Base-by-base conservation (phyloP, 2,329 filamentous ascomycete genomes). In the Colletotrichum tofieldiae region DNA sequence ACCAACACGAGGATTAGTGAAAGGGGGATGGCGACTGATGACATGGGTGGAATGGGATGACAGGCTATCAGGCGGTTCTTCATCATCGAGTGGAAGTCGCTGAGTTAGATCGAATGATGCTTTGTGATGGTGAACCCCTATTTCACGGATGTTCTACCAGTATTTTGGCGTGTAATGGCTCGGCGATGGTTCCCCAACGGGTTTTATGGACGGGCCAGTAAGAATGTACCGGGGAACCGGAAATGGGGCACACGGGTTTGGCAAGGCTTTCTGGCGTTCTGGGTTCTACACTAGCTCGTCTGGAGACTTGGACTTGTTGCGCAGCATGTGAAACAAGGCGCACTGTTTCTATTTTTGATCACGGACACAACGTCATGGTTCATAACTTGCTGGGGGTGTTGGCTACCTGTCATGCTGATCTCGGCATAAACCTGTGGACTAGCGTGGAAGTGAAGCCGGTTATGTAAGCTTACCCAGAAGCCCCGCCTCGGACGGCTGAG, bases 261-360 rank as follows among this genome's bases (percentile, higher is more conserved):
- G 41, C 45, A 51, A 62, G 59, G 59, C 43, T 32, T 62, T 39
- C 20, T 39, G 59, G 59, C 12, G n/a, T 37, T 51, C 43, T 56
- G 35, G 54, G 20, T 39, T 54, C 35, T 35, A 8, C 5, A 35
- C 8, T 49, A 20, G 43, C 18, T 54, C 41, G 55, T 32, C 26
- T 20, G 8, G 39, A 32, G 35, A 20, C 55, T 20, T 20, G 59
- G 66, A 64, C 43, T 68, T 37, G 55, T 59, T 59, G 58, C 52
- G 54, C 45, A 52, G 69, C 52, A 69, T 59, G 59, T 69, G 69
- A 72, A 72, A 69, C 69, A 72, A 54, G 59, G 59, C 65, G 69
- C 23, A 37, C 69, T 52, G 64, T 55, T 72, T 72, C 69, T 72
- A 72, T 72, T 72, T 72, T 72, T 69, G 69, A 58, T 43, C 47